Evolutionary conservation across 805 yeast genomes (phyloP).

Genomic region (Blastobotrys chiropterorum): DNA sequence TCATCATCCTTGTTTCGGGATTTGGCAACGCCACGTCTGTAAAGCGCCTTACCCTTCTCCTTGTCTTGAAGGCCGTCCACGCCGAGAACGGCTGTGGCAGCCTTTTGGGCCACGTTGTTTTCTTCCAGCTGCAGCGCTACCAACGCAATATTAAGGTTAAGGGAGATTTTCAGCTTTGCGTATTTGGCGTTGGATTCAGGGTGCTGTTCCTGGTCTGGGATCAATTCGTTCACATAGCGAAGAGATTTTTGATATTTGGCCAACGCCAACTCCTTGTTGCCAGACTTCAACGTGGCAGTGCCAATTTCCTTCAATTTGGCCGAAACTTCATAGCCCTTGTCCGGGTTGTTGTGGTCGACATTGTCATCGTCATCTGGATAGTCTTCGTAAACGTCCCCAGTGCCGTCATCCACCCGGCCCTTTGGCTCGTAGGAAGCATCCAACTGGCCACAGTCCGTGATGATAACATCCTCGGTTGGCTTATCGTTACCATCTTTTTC

Average conservation of each 20-base stretch:
- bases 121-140: constrained; percentile 60
- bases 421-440: constrained; percentile 51
- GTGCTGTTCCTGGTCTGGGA: constrained; percentile 45
- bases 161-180: constrained; percentile 51
- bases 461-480: constrained; percentile 65
- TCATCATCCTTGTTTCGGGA: constrained; percentile 59
- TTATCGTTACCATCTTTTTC: constrained; percentile 61
- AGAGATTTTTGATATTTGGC: constrained; percentile 70
- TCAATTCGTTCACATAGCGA: constrained; percentile 61
- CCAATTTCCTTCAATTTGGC: constrained; percentile 68
- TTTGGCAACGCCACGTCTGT: constrained; percentile 78
- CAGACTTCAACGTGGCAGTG: constrained; percentile 63
- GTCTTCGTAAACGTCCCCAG: constrained; percentile 80
- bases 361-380: constrained; percentile 63
- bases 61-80: constrained; percentile 50
- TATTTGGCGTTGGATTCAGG: constrained; percentile 46
- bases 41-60: constrained; percentile 76
- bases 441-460: constrained; percentile 73
- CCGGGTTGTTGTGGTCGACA: constrained; percentile 51
- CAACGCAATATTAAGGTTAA: constrained; percentile 67
- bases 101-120: constrained; percentile 47
- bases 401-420: constrained; percentile 61
- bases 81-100: constrained; percentile 59
- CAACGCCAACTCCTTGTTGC: constrained; percentile 50
- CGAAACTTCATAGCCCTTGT: constrained; percentile 61